Conservation (phyloP, 2,329 filamentous ascomycete species). For the Pseudogymnoascus sp. region DNA sequence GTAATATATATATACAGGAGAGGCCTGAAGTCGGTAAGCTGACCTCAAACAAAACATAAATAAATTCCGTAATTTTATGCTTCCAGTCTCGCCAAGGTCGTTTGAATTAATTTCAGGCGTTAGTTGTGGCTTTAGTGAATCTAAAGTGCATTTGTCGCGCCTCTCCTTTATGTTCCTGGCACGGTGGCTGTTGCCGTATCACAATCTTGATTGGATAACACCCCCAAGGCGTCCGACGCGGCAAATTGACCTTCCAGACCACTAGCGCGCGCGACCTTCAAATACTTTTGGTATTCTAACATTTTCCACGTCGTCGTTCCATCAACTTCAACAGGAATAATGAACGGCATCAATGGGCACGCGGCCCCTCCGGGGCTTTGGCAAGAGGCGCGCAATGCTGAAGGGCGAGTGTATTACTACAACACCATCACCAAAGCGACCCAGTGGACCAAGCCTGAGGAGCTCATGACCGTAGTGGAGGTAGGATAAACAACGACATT, state of each 20-base stretch:
- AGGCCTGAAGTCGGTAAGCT: constrained; percentile 14
- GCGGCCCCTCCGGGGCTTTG: constrained; percentile 48
- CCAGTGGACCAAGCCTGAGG: constrained; percentile 89
- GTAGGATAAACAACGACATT: constrained; percentile 38
- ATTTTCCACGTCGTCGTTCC: background rate
- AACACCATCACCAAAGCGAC: constrained; percentile 79
- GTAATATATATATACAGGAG: constrained; percentile 13
- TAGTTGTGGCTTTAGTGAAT: background rate
- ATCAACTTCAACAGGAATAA: constrained; percentile 13
- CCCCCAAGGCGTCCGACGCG: background rate
- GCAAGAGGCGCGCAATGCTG: constrained; percentile 73
- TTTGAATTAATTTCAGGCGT: background rate
- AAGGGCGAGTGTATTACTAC: constrained; percentile 87
- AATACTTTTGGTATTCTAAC: constrained; percentile 4
- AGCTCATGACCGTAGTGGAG: constrained; percentile 77
- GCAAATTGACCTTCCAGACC: background rate
- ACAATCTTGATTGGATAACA: constrained; percentile 3
- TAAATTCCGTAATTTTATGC: background rate
- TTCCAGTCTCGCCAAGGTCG: background rate
- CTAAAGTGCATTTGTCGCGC: background rate
- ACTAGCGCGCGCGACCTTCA: constrained; percentile 2
- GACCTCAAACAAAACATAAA: background rate
- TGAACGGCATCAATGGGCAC: constrained; percentile 27
- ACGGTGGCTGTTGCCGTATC: background rate
- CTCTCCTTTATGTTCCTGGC: constrained; percentile 1